A percentile compares a stretch with the other conserved stretches of the same genome.
phyloP scores from a whole-genome alignment of 2,329 filamentous ascomycete genomes.

The Xylaria sp. region DNA sequence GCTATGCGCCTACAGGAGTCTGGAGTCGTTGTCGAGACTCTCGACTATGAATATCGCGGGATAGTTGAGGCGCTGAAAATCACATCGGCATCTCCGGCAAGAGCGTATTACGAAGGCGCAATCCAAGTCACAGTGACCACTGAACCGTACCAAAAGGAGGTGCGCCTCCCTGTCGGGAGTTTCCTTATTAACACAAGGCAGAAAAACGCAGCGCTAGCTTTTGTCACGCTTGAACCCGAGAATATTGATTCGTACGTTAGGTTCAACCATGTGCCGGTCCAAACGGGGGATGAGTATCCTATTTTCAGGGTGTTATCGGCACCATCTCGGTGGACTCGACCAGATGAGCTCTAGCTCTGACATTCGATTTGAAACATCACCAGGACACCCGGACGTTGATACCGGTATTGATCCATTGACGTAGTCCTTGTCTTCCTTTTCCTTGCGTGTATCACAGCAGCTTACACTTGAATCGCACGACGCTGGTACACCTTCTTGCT shows the following conservation, averaged over 20 bases:
- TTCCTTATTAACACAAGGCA: constrained; percentile 43
- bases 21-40: constrained; percentile 42
- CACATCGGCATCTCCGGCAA: constrained; percentile 35
- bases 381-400: not conserved
- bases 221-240: constrained; percentile 46
- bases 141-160: constrained; percentile 28
- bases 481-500: not conserved
- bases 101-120: constrained; percentile 44
- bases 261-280: constrained; percentile 45
- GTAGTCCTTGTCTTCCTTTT: too few relatives aligned
- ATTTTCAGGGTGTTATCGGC: constrained; percentile 41
- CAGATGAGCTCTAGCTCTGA: constrained; percentile 26
- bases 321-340: not conserved
- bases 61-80: constrained; percentile 42
- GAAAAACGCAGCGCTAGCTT: constrained; percentile 47
- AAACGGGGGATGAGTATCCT: constrained; percentile 44
- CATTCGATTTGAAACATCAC: not conserved
- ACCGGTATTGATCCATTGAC: not conserved
- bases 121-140: constrained; percentile 45
- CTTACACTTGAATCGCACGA: not conserved
- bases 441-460: too few relatives aligned
- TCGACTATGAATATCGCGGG: constrained; percentile 42
- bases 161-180: constrained; percentile 42
- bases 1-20: constrained; percentile 40
- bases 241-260: constrained; percentile 46